These are phyloP conservation scores for Verticillium dahliae DNA, from an alignment of 2,329 filamentous ascomycete genomes.

Conservation along the genomic window DNA sequence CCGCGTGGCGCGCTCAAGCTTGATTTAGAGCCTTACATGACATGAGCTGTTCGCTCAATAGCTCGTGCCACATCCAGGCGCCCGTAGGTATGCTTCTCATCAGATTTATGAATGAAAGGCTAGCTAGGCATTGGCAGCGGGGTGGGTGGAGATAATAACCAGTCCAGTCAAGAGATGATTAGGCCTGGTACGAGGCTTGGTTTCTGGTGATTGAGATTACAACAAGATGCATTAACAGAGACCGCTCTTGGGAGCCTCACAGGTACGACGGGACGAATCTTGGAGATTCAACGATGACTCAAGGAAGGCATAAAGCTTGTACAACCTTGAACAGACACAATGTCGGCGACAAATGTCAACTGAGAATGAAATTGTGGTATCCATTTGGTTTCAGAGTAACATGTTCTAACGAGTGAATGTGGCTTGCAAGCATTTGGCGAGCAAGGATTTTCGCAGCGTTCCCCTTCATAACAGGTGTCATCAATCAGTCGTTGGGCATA, in stretches of 20 bases:
- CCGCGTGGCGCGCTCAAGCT: neutral
- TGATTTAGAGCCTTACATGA: no score
- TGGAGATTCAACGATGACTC: neutral
- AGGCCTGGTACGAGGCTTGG: no score
- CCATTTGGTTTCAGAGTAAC: neutral
- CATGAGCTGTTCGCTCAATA: neutral
- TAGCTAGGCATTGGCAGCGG: no score
- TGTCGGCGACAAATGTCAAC: neutral
- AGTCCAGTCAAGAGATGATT: no score
- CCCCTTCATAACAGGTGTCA: neutral
- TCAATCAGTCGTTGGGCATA: neutral
- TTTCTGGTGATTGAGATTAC: no score
- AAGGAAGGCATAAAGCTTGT: neutral
- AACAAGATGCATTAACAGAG: no score
- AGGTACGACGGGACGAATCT: no score
- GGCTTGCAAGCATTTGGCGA: neutral
- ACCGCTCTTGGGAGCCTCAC: no score
- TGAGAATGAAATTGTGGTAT: neutral
- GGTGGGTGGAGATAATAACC: no score
- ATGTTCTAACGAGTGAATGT: neutral
- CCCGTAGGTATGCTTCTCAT: no score
- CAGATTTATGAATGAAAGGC: no score
- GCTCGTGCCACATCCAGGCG: neutral
- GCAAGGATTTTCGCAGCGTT: neutral
- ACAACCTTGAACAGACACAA: no score